Evolutionary conservation across 164 flowering plant species (phyloP), one percentile per base, ranked within the genome.

Genomic region (Macadamia tetraphylla): DNA sequence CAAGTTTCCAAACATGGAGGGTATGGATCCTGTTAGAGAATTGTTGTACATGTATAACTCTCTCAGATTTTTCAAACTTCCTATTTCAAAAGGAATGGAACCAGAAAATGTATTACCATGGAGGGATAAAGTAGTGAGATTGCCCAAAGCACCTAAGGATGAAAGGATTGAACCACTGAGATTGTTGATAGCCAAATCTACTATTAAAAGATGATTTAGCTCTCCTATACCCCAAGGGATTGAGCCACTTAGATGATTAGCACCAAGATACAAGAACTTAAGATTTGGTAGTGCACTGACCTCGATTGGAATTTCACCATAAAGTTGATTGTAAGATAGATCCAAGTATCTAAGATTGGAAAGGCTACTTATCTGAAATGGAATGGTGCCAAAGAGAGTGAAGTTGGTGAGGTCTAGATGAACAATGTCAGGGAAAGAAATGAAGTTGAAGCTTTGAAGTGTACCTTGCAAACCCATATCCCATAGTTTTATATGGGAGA

Each of bases 281-380:
- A 43, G 48, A 43, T 43, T 43, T 43, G 48, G 6, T 32, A 73
- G 56, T 1, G 32, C 42, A 44, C 67, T 29, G 40, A 67, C 31
- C 43, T 73, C 75, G 9, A 58, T 29, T 40, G 67, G 75, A 44
- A 73, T 73, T 30, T 53, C 56, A 0, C 70, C 73, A 15, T 67
- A 53, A 31, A 74, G 40, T 6, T 43, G 6, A 9, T 43, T 43
- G 9, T 43, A 29, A 10, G 62, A 60, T 8, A 60, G 40, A 9
- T 60, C 40, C 10, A 60, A 43, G 40, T 29, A 13, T 23, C 23
- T 23, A 23, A 23, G 23, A 23, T 23, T 23, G 23, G 23, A 23
- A 23, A 23, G 23, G 23, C 23, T 23, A 23, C 23, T 23, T 23
- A 23, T 23, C 23, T 23, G 23, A 23, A 23, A 23, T 23, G 23